Conservation (phyloP, 306 rosid species). For the Carpinus viminea region DNA sequence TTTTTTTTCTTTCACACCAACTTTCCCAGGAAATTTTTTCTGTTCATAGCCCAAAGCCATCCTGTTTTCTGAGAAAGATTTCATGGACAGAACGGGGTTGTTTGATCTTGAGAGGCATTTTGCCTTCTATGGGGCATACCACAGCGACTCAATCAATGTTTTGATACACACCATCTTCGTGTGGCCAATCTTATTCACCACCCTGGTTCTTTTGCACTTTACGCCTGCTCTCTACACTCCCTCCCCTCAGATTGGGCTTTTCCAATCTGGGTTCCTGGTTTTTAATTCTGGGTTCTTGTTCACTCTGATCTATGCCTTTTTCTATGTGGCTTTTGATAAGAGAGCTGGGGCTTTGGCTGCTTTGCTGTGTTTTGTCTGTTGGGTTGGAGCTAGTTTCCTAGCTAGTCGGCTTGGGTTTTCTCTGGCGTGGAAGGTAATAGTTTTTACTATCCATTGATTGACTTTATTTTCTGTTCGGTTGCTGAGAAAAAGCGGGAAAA, state of each 20-base stretch:
- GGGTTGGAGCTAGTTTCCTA: conserved; percentile 59
- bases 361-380: conserved; percentile 54
- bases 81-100: conserved; percentile 46
- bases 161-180: conserved; percentile 62
- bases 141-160: conserved; percentile 70
- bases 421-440: conserved; percentile 65
- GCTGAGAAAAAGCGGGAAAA: not conserved
- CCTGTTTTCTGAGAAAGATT: conserved; percentile 4
- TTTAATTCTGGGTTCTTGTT: conserved; percentile 62
- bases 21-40: not conserved
- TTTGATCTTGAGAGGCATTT: conserved; percentile 81
- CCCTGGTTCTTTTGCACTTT: conserved; percentile 56
- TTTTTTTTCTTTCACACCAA: not conserved
- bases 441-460: not conserved
- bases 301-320: conserved; percentile 48
- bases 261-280: conserved; percentile 38
- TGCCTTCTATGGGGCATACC: conserved; percentile 88
- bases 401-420: conserved; percentile 54
- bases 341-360: conserved; percentile 82
- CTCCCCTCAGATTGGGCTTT: conserved; percentile 16
- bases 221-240: conserved; percentile 53
- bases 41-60: not conserved
- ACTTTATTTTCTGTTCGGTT: not conserved
- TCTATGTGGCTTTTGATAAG: conserved; percentile 56
- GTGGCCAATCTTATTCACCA: conserved; percentile 76